Percentiles rank a stretch among this genome's conserved stretches.
These are phyloP conservation scores for Glycyrrhiza uralensis DNA, from an alignment of 306 rosid genomes.

Conservation along the genomic window DNA sequence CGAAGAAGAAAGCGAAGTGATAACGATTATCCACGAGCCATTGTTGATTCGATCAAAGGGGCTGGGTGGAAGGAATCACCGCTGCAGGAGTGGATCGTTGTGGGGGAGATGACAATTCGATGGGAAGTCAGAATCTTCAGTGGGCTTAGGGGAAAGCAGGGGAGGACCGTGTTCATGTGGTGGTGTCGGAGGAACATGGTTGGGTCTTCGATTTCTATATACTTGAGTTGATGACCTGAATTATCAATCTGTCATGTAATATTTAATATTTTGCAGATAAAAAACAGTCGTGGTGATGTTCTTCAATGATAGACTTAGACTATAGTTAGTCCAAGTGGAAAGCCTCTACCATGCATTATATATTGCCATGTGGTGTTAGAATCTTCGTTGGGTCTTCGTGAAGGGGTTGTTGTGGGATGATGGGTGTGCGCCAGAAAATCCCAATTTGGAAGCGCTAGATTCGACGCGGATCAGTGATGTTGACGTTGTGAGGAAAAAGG, in stretches of 20 bases:
- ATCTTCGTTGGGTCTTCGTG: too few relatives aligned
- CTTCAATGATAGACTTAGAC: too few relatives aligned
- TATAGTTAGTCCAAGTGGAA: too few relatives aligned
- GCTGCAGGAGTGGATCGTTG: constrained; percentile 71
- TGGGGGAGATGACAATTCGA: constrained; percentile 70
- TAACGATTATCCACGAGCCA: too few relatives aligned
- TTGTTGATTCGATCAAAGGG: constrained; percentile 71
- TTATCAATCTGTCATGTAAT: too few relatives aligned
- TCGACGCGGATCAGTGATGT: constrained; percentile 32
- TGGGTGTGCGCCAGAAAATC: constrained; percentile 34
- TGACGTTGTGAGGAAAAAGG: constrained; percentile 30
- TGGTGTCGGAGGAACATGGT: constrained; percentile 93
- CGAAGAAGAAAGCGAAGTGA: too few relatives aligned
- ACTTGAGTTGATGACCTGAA: too few relatives aligned
- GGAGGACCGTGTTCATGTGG: constrained; percentile 94
- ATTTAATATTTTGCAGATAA: too few relatives aligned
- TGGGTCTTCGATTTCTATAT: too few relatives aligned
- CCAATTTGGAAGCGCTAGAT: constrained; percentile 26
- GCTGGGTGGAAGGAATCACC: constrained; percentile 49
- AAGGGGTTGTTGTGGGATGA: constrained; percentile 92
- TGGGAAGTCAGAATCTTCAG: constrained; percentile 83
- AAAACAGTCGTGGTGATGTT: too few relatives aligned
- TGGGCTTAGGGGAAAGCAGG: constrained; percentile 99
- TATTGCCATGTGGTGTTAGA: too few relatives aligned
- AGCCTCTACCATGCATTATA: too few relatives aligned